Conservation (phyloP, 1,139 yeast genomes). For the Geotrichum cucujoidarum region DNA sequence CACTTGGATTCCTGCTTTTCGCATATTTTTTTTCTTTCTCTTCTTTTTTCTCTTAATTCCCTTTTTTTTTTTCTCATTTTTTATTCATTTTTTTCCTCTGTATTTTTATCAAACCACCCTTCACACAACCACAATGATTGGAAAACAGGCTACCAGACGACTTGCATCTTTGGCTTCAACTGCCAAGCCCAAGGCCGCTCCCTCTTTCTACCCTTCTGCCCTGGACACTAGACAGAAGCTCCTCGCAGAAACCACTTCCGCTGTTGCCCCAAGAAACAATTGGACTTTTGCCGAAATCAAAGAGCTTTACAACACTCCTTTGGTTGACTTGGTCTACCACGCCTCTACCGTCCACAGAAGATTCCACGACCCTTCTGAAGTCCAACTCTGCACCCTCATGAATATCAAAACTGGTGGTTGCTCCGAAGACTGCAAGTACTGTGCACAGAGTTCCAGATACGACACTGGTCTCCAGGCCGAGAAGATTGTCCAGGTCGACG, state of each 20-base stretch:
- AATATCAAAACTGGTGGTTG: conserved; percentile 79
- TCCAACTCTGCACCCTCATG: conserved; percentile 70
- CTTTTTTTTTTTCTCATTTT: background rate
- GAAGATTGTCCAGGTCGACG: conserved; percentile 55
- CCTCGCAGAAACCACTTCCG: conserved; percentile 15
- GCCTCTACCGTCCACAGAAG: conserved; percentile 65
- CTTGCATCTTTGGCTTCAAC: conserved; percentile 11
- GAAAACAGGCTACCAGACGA: background rate
- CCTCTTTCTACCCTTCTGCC: conserved; percentile 2
- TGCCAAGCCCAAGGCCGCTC: background rate
- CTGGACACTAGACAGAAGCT: background rate
- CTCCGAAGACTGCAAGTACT: conserved; percentile 74
- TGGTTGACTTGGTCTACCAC: conserved; percentile 52
- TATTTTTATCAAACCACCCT: background rate
- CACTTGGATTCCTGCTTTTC: background rate
- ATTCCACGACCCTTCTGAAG: conserved; percentile 63
- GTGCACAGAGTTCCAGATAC: conserved; percentile 68
- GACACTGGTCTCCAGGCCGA: conserved; percentile 68
- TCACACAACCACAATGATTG: background rate
- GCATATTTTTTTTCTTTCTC: background rate
- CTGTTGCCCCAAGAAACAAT: conserved; percentile 33
- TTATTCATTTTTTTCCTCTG: background rate
- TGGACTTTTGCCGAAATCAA: conserved; percentile 61
- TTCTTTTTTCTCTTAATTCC: background rate
- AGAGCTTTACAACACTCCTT: conserved; percentile 59